Evolutionary conservation across 140 eudicot species (phyloP).

Genomic region (Cichorium intybus): DNA sequence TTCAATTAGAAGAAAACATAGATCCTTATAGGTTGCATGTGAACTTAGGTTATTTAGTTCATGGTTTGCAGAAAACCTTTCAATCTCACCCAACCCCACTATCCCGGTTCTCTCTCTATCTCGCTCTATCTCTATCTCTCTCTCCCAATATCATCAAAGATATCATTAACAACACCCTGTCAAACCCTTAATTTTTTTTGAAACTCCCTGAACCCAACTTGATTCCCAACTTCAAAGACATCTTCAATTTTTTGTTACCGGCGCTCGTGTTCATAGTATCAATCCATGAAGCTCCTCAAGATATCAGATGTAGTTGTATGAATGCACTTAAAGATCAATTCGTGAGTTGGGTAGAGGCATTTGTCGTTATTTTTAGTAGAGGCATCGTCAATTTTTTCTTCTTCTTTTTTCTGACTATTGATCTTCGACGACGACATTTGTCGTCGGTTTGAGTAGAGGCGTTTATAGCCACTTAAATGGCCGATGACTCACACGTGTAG

Average conservation of each 20-base stretch:
- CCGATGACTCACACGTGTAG: constrained; percentile 48
- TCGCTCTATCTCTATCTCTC: no score
- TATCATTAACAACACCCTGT: constrained; percentile 51
- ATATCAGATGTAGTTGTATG: constrained; percentile 50
- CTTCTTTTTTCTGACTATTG: constrained; percentile 21
- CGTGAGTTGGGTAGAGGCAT: no score
- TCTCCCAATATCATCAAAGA: constrained; percentile 48
- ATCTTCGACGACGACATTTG: constrained; percentile 46
- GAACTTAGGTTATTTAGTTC: no score
- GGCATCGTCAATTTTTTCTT: no score
- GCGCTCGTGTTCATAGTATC: constrained; percentile 60
- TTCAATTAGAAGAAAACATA: no score
- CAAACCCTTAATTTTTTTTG: constrained; percentile 33
- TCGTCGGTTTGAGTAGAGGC: constrained; percentile 93
- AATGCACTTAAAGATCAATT: constrained; percentile 42
- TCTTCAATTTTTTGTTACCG: constrained; percentile 62
- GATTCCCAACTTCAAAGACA: constrained; percentile 33
- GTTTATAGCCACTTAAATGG: constrained; percentile 54
- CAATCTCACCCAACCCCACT: no score
- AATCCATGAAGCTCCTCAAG: constrained; percentile 76
- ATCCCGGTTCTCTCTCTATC: no score
- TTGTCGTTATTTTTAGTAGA: no score
- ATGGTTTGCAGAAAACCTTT: no score
- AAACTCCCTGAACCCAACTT: constrained; percentile 36
- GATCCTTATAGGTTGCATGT: no score